Base-by-base conservation (phyloP, 2,329 filamentous ascomycete genomes). In the Arthroderma sp. region DNA sequence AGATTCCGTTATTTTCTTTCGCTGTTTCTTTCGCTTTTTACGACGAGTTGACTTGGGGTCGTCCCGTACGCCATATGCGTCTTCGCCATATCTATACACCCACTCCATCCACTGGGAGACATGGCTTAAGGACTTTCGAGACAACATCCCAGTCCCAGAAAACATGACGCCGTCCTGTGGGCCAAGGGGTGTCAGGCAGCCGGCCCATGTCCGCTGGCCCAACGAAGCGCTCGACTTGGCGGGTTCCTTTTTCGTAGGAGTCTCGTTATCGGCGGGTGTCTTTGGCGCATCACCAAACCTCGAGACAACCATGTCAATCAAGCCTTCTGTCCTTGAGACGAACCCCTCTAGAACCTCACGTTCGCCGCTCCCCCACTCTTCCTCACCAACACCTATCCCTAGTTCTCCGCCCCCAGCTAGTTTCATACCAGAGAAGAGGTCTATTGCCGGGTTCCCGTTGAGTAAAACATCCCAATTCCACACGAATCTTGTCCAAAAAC, bases 281-380 rank as follows among this genome's bases (percentile, higher is more conserved):
- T 67, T 59, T 6, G 74, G 69, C 4, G 76, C 68, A 60, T 85
- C 79, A 11, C 89, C 91, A 69, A 94, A 97, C 63, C 87, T 85
- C 44, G 88, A 90, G 2, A 96, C 90, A 43, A 96, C 77, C 53
- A 97, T 71, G 71, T 98, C 93, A 4, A 95, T 81, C 39, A 98
- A 77, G 0, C 93, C 93, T 55, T 93, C 85, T 23, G 88, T 87
- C 57, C 87, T 79, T 8, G 79, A 79, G 1, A 89, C 83, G 61
- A 95, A 82, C n/a, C 89, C 89, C 70, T 97, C 91, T 1, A 98
- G 76, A 0, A 97, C 91, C 65, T 94, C 91, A 65, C 91, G 80
- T 74, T 97, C 91, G 33, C 90, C 90, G 68, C 91, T 96, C 3
- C 91, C 91, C 69, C 90, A 86, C 57, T 96, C 88, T 73, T 97